Evolutionary conservation across 1,284 basidiomycete species (phyloP).

Genomic region (Cutaneotrichosporon sp.): DNA sequence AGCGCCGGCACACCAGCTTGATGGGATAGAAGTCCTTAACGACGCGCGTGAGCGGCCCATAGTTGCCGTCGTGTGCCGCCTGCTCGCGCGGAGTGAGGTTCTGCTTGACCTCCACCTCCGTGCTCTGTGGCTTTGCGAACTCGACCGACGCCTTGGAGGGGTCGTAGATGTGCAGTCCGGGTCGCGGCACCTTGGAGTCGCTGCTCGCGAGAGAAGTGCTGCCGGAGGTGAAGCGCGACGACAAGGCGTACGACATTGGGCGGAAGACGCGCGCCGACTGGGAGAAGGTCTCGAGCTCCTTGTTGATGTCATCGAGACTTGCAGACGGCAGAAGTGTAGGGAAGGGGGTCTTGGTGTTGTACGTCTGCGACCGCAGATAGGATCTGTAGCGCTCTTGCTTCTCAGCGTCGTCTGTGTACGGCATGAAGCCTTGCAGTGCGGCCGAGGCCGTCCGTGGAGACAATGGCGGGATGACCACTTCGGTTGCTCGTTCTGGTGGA

Average conservation of each 20-base stretch:
- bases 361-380: conserved; percentile 75
- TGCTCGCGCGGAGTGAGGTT: conserved; percentile 70
- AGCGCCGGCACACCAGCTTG: conserved; percentile 86
- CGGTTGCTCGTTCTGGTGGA: conserved; percentile 31
- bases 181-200: conserved; percentile 63
- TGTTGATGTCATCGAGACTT: conserved; percentile 67
- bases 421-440: conserved; percentile 85
- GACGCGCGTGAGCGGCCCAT: conserved; percentile 79
- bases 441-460: conserved; percentile 78
- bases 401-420: conserved; percentile 72
- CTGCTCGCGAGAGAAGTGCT: conserved; percentile 56
- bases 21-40: conserved; percentile 74
- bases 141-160: conserved; percentile 49
- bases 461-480: conserved; percentile 61
- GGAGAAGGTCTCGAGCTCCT: conserved; percentile 82
- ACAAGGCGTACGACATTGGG: conserved; percentile 89
- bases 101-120: conserved; percentile 56
- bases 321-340: conserved; percentile 62
- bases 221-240: conserved; percentile 82
- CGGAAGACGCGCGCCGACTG: conserved; percentile 88
- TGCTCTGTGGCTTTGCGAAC: conserved; percentile 41
- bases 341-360: conserved; percentile 54
- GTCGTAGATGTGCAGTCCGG: conserved; percentile 68
- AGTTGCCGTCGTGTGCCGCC: conserved; percentile 83
- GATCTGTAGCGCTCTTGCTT: conserved; percentile 85